These are phyloP conservation scores for Hypsizygus ulmarius DNA, from an alignment of 1,284 basidiomycete species.

Conservation along the genomic window DNA sequence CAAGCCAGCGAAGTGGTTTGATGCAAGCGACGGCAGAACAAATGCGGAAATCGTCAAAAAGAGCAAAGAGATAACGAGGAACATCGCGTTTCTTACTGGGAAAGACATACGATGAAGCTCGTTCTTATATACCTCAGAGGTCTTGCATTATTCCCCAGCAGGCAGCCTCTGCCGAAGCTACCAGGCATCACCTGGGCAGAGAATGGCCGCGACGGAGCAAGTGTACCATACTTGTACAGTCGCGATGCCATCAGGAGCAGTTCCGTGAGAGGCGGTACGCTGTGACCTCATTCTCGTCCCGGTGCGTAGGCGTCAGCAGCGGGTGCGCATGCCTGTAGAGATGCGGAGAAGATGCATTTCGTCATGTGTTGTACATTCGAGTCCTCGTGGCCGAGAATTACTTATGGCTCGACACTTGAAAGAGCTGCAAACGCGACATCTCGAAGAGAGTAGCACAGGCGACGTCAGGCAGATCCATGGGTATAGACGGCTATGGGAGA, in stretches of 20 bases:
- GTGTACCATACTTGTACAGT: neutral
- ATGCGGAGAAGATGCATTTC: too few species aligned
- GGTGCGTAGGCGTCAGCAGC: too few species aligned
- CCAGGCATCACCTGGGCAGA: neutral
- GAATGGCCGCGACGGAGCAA: neutral
- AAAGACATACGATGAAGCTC: neutral
- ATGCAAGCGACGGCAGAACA: slow-evolving; percentile 8
- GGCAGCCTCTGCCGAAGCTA: too few species aligned
- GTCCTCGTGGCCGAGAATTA: too few species aligned
- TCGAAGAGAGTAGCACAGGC: too few species aligned
- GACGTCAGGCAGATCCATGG: too few species aligned
- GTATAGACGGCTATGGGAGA: too few species aligned
- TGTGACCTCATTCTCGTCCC: neutral
- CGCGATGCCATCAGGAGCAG: neutral
- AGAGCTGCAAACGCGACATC: too few species aligned
- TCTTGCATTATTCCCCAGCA: too few species aligned
- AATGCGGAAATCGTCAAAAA: slow-evolving; percentile 6
- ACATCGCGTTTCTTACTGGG: neutral
- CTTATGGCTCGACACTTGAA: too few species aligned
- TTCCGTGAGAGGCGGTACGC: neutral
- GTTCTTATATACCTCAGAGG: neutral
- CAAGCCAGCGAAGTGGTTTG: slow-evolving; percentile 30
- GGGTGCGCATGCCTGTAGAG: too few species aligned
- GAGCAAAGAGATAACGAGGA: slow-evolving; percentile 1
- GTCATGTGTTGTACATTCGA: too few species aligned